Conservation (phyloP, 352 stramenopile species). For the Globisporangium paddicum region DNA sequence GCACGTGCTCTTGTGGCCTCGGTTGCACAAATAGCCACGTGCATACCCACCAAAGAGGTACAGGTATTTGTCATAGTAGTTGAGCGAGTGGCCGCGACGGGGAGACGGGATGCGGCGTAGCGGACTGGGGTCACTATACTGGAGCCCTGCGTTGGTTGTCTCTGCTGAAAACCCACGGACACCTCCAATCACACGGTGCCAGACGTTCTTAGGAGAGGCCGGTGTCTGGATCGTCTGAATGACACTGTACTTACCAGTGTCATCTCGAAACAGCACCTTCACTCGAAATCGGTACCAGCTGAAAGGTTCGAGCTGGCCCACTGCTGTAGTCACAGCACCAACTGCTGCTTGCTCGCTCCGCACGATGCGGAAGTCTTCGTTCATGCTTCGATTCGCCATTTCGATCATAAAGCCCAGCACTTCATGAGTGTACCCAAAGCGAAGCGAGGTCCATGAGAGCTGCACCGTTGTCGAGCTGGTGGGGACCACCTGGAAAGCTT, state of each 20-base stretch:
- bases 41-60: constrained; percentile 66
- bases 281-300: constrained; percentile 57
- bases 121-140: constrained; percentile 22
- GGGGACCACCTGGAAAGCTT: constrained; percentile 14
- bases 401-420: constrained; percentile 50
- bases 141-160: constrained; percentile 26
- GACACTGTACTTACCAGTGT: constrained; percentile 28
- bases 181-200: constrained; percentile 21
- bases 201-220: constrained; percentile 31
- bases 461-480: constrained; percentile 33
- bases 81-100: constrained; percentile 56
- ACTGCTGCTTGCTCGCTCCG: constrained; percentile 19
- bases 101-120: constrained; percentile 39
- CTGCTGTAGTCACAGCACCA: constrained; percentile 11
- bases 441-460: constrained; percentile 35
- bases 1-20: constrained; percentile 38
- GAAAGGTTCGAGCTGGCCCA: constrained; percentile 21
- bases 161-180: constrained; percentile 31
- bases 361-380: constrained; percentile 51
- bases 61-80: constrained; percentile 35
- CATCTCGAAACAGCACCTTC: constrained; percentile 38
- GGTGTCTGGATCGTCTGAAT: constrained; percentile 30
- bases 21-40: constrained; percentile 55
- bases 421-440: constrained; percentile 32
- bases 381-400: constrained; percentile 51